Evolutionary conservation across 805 yeast species (phyloP), one percentile per base, ranked within the genome.

Genomic region (Candida ponderosae): DNA sequence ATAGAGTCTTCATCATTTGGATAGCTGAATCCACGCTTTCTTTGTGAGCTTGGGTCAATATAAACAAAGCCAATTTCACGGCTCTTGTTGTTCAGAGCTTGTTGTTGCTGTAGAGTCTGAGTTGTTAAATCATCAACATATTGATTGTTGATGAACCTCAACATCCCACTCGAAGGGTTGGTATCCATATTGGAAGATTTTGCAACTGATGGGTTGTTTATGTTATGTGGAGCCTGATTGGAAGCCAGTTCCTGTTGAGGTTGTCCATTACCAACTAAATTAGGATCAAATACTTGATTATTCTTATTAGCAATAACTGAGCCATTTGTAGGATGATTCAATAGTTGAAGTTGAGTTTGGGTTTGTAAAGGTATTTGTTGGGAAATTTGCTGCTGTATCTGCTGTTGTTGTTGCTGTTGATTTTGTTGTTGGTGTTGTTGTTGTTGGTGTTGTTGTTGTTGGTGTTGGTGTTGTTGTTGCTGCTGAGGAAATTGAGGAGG

Each of bases 111-210:
- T 26, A 50, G 33, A 4, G 50, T 34, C 19, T 43, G 48, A 13
- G 52, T 53, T 9, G 24, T 21, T 21, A 21, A 21, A 31, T 53
- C 57, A 31, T 51, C 56, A 14, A 53, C 57, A 26, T 53, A 53
- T 33, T 53, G 57, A 24, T 53, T 53, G 41, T 53, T 53, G 24
- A 53, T 51, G 40, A 53, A 53, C 34, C 57, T 43, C 27, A 53
- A 38, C 39, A 53, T 53, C 2, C 54, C 54, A 35, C 42, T 44
- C 11, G 45, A 48, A 9, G 47, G 34, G 2, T 48, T 30, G 3
- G 50, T 31, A 18, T 51, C 57, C 7, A 40, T 38, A 9, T 49
- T 29, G 1, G 51, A 33, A 13, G 40, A 29, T 31, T 50, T 55
- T 10, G 51, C 34, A 9, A 40, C 44, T 18, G 34, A 15, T 17